These are phyloP conservation scores for Alternaria solani DNA, from an alignment of 2,329 filamentous ascomycete genomes.

Conservation along the genomic window DNA sequence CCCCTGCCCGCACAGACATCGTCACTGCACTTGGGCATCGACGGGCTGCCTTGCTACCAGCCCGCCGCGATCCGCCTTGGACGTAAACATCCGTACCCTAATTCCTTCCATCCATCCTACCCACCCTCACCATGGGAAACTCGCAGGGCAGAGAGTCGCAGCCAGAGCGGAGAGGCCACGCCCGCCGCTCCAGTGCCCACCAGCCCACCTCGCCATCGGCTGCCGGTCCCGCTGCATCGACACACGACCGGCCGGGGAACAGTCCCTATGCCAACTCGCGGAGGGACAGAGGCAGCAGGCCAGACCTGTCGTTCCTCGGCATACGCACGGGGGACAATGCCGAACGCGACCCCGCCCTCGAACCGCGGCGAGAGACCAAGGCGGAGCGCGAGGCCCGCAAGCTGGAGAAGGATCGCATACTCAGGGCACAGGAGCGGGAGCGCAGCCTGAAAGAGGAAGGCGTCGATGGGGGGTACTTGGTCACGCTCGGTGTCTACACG, in stretches of 20 bases:
- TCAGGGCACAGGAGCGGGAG: slow-evolving; percentile 83
- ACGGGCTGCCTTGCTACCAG: slow-evolving; percentile 22
- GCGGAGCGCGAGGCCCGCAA: slow-evolving; percentile 89
- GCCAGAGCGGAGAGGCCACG: slow-evolving; percentile 45
- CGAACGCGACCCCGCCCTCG: slow-evolving; percentile 61
- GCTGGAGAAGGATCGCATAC: slow-evolving; percentile 79
- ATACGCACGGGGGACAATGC: slow-evolving; percentile 60
- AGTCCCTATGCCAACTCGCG: slow-evolving; percentile 55
- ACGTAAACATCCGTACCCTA: slow-evolving; percentile 15
- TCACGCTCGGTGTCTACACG: slow-evolving; percentile 93
- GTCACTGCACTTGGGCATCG: slow-evolving; percentile 27
- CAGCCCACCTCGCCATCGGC: slow-evolving; percentile 43
- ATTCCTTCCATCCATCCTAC: slow-evolving; percentile 12
- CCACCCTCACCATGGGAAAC: slow-evolving; percentile 53
- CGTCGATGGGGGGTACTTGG: slow-evolving; percentile 92
- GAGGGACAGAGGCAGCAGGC: slow-evolving; percentile 62
- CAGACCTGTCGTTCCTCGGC: slow-evolving; percentile 67
- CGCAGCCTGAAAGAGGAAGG: slow-evolving; percentile 90
- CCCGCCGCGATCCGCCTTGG: slow-evolving; percentile 27
- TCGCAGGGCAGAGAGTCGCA: slow-evolving; percentile 58
- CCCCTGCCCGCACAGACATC: slow-evolving; percentile 24
- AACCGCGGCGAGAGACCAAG: slow-evolving; percentile 81
- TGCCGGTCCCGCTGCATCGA: slow-evolving; percentile 31
- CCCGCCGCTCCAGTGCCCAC: slow-evolving; percentile 45
- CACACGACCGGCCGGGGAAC: slow-evolving; percentile 41